Conservation (phyloP, 2,329 filamentous ascomycete genomes). For the Sporothrix sp. region DNA sequence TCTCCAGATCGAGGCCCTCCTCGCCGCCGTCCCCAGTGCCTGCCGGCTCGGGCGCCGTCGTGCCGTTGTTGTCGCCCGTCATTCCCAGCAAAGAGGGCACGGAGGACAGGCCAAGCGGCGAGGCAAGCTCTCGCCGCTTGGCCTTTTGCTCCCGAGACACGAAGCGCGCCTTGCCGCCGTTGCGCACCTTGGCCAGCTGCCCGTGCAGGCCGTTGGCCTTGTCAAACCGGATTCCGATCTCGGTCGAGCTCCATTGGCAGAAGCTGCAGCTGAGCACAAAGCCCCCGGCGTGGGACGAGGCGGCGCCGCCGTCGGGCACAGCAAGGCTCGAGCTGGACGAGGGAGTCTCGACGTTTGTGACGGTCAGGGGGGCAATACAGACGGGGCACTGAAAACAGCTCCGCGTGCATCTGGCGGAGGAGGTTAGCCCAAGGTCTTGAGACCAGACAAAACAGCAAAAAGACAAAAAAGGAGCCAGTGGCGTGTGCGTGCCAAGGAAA, state of each 20-base stretch:
- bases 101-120: not conserved
- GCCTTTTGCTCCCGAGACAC: conserved; percentile 41
- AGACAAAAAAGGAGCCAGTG: not conserved
- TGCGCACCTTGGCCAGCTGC: conserved; percentile 64
- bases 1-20: conserved; percentile 49
- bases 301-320: conserved; percentile 29
- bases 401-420: conserved; percentile 64
- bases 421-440: not conserved
- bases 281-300: conserved; percentile 31
- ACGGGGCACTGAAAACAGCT: conserved; percentile 94
- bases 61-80: not conserved
- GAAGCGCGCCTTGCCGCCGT: conserved; percentile 44
- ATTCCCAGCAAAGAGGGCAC: not conserved
- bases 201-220: conserved; percentile 77
- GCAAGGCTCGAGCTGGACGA: conserved; percentile 36
- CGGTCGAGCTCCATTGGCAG: conserved; percentile 85
- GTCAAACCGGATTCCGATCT: conserved; percentile 84
- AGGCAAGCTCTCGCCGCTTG: conserved; percentile 40
- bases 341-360: conserved; percentile 56
- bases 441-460: not conserved
- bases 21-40: conserved; percentile 25
- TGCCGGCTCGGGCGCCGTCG: not conserved
- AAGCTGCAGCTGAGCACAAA: conserved; percentile 81
- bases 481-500: not conserved
- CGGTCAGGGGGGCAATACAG: conserved; percentile 70